Percentiles rank a stretch among this genome's conserved stretches.
These are phyloP conservation scores for Laburnicola sp. DNA, from an alignment of 2,329 filamentous ascomycete genomes.

Conservation along the genomic window DNA sequence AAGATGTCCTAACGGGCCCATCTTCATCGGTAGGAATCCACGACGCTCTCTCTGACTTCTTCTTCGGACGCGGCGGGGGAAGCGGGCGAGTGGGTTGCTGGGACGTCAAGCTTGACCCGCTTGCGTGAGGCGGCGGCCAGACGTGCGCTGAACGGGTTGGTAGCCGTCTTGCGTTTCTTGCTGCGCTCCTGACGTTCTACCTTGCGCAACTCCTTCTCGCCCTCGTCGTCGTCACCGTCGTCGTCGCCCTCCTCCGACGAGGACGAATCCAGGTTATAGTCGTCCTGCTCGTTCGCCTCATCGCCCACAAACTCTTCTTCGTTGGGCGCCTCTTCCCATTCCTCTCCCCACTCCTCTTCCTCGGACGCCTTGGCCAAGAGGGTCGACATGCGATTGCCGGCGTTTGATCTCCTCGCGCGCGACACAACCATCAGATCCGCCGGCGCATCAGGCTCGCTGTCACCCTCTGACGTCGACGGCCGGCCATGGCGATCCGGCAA, in stretches of 20 bases:
- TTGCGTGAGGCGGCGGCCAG: slow-evolving; percentile 45
- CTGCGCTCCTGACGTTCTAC: slow-evolving; percentile 65
- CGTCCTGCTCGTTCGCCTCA: slow-evolving; percentile 61
- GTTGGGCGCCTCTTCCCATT: slow-evolving; percentile 69
- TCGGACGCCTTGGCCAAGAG: slow-evolving; percentile 39
- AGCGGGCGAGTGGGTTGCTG: slow-evolving; percentile 48
- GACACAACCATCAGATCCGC: slow-evolving; percentile 45
- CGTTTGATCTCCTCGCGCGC: slow-evolving; percentile 44
- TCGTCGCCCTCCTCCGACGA: slow-evolving; percentile 82
- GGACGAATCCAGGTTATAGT: slow-evolving; percentile 78
- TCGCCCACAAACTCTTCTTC: slow-evolving; percentile 58
- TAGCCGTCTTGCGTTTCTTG: slow-evolving; percentile 79
- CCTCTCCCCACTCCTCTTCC: slow-evolving; percentile 47
- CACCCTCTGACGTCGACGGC: slow-evolving; percentile 24
- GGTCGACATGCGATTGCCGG: slow-evolving; percentile 48
- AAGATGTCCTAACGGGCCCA: slow-evolving; percentile 64
- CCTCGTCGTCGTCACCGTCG: slow-evolving; percentile 75
- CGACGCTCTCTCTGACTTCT: slow-evolving; percentile 70
- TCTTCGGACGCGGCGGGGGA: slow-evolving; percentile 59
- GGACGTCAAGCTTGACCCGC: slow-evolving; percentile 44
- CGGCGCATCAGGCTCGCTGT: slow-evolving; percentile 35
- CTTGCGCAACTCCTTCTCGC: slow-evolving; percentile 83
- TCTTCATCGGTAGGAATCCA: slow-evolving; percentile 68
- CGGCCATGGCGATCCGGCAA: slow-evolving; percentile 19
- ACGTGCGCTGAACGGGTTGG: slow-evolving; percentile 44